Conservation (phyloP, 345 rosid species). For the Citrus inodora region DNA sequence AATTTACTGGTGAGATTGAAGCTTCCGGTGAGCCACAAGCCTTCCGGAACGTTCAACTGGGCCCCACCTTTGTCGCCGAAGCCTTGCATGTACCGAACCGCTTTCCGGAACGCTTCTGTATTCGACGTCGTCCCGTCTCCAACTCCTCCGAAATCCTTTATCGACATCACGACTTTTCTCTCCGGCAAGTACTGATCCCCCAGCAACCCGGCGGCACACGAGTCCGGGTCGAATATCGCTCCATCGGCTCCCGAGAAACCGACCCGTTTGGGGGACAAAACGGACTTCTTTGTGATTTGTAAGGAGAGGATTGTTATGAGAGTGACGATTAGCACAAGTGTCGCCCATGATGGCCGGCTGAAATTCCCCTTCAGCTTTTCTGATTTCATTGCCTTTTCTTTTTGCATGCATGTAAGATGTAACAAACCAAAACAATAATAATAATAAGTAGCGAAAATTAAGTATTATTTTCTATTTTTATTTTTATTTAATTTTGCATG, state of each 20-base stretch:
- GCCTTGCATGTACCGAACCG: conserved; percentile 49
- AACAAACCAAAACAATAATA: not conserved
- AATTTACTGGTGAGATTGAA: conserved; percentile 92
- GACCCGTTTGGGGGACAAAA: conserved; percentile 32
- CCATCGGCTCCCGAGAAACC: not conserved
- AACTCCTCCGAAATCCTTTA: conserved; percentile 81
- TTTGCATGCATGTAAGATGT: conserved; percentile 13
- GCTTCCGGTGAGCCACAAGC: conserved; percentile 88
- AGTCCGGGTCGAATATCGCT: conserved; percentile 14
- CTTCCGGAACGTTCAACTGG: conserved; percentile 77
- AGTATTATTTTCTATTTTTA: not conserved
- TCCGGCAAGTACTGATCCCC: conserved; percentile 11
- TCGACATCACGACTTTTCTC: conserved; percentile 64
- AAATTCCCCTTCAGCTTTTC: conserved; percentile 31
- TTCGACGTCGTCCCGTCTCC: conserved; percentile 81
- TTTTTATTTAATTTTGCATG: not conserved
- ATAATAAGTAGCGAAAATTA: not conserved
- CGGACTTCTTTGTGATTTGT: conserved; percentile 54
- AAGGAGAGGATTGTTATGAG: conserved; percentile 44
- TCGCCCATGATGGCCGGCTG: conserved; percentile 46
- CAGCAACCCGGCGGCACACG: conserved; percentile 37
- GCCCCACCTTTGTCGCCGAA: conserved; percentile 52
- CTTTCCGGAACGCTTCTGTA: conserved; percentile 69
- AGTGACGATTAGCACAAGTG: conserved; percentile 49
- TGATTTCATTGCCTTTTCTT: conserved; percentile 40